Evolutionary conservation across 2,329 filamentous ascomycete genomes (phyloP), one percentile per base, ranked within the genome.

Genomic region (Ceratocystiopsis minuta): DNA sequence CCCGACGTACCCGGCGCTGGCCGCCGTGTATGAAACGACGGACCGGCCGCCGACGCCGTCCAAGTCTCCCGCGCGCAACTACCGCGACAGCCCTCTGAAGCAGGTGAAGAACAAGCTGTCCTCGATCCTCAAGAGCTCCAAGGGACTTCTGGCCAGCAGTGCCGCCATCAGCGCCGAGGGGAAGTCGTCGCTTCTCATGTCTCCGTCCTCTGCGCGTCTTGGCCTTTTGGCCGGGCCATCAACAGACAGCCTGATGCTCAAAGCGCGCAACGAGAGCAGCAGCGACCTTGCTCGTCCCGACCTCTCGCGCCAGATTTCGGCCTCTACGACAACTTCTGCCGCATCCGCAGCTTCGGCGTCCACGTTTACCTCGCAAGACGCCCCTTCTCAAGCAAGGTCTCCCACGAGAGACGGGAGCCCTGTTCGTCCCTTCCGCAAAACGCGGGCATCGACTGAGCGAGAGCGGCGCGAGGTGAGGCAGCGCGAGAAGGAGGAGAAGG

Each of bases 41-140:
- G 43, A 55, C 14, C 51, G 47, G 10, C 53, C 71, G 15, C 51
- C 68, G 57, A 61, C 70, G 57, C 62, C 69, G 48, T 56, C 62
- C 3, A 75, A 74, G 50, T 76, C 74, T 1, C 71, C 72, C 0
- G 65, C 68, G 6, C 62, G 72, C 42, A 62, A 56, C 39, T 65
- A 72, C 51, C 66, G 68, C 9, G 86, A 92, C 50, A 88, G 80
- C 45, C 85, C 85, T 6, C 60, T 95, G 45, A 94, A 87, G 58
- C 85, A 90, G 40, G 87, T 90, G 24, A 96, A 94, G 62, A 84
- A 82, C 54, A 92, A 86, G 56, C 67, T 96, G 38, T 92, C 88
- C 38, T 93, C 87, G 11, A 86, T 94, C 45, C 66, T 95, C 51
- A 87, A 86, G 59, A 82, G 79, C 43, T 90, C 87, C 4, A 88